Evolutionary conservation across 1,284 basidiomycete genomes (phyloP).

Genomic region (Boletus smithii): DNA sequence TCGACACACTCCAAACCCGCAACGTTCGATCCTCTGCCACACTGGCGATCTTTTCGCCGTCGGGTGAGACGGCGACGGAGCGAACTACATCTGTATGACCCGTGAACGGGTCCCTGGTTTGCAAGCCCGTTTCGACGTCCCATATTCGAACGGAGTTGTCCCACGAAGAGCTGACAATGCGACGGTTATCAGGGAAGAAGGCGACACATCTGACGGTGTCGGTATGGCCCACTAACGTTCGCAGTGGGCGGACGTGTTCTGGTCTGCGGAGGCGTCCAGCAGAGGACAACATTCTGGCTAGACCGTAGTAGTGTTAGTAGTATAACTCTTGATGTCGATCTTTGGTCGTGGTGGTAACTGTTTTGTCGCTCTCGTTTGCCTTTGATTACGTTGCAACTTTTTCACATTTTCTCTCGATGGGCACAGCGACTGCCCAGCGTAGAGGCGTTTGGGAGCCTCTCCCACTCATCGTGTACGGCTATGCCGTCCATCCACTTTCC

Average conservation of each 20-base stretch:
- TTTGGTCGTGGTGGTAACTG: too few species aligned
- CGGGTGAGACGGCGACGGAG: slow-evolving; percentile 31
- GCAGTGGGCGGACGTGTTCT: slow-evolving; percentile 29
- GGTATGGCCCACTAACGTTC: slow-evolving; percentile 25
- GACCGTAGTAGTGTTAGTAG: too few species aligned
- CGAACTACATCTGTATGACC: slow-evolving; percentile 33
- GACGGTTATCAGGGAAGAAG: slow-evolving; percentile 31
- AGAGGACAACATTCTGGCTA: slow-evolving; percentile 23
- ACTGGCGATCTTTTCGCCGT: slow-evolving; percentile 27
- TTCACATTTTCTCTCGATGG: slow-evolving; percentile 18
- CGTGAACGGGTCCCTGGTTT: slow-evolving; percentile 16
- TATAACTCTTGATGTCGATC: too few species aligned
- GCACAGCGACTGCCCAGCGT: slow-evolving; percentile 26
- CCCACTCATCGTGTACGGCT: slow-evolving; percentile 78
- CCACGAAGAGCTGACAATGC: slow-evolving; percentile 30
- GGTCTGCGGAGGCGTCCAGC: slow-evolving; percentile 24
- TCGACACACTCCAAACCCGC: slow-evolving; percentile 29
- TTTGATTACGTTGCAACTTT: slow-evolving; percentile 1
- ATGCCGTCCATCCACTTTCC: slow-evolving; percentile 74
- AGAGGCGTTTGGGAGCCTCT: slow-evolving; percentile 73
- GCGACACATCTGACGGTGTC: slow-evolving; percentile 30
- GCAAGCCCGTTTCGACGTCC: slow-evolving; percentile 23
- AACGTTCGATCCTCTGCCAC: slow-evolving; percentile 31
- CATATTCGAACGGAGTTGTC: slow-evolving; percentile 31
- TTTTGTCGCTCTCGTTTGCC: too few species aligned